Percentiles rank a stretch among this genome's conserved stretches.
Conservation (phyloP, 2,329 filamentous ascomycete species). For the Ceratocystis diversiconidia region DNA sequence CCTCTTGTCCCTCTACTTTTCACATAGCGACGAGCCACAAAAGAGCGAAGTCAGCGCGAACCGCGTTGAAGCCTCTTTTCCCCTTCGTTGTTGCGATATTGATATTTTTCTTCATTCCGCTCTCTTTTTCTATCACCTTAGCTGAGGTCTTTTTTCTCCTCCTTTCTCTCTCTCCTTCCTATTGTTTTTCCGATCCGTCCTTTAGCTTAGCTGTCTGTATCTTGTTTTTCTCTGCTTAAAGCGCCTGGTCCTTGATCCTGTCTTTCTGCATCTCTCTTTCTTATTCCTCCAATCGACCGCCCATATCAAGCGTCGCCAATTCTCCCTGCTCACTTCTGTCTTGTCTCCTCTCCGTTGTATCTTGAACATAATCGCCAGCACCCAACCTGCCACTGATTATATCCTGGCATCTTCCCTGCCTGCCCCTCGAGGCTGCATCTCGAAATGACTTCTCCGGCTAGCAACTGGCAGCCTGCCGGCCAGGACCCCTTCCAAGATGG, state of each 20-base stretch:
- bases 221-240: not conserved
- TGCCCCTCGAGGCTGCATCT: not conserved
- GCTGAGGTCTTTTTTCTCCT: slow-evolving; percentile 4
- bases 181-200: not conserved
- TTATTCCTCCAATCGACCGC: not conserved
- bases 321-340: not conserved
- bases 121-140: not conserved
- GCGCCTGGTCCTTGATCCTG: not conserved
- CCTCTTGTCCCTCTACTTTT: not conserved
- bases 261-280: not conserved
- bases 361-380: not conserved
- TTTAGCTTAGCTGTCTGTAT: slow-evolving; percentile 9
- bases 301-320: not conserved
- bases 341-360: too few relatives aligned
- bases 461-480: slow-evolving; percentile 10
- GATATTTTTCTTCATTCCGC: not conserved
- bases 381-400: not conserved
- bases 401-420: not conserved
- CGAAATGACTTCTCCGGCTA: slow-evolving; percentile 15
- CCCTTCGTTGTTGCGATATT: not conserved
- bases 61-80: not conserved
- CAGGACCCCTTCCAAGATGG: slow-evolving; percentile 23
- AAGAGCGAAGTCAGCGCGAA: not conserved
- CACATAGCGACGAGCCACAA: not conserved
- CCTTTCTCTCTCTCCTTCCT: slow-evolving; percentile 11